Percentiles rank a stretch among this genome's conserved stretches.
These are phyloP conservation scores for Anisodus tanguticus DNA, from an alignment of 257 asterid genomes.

Conservation along the genomic window DNA sequence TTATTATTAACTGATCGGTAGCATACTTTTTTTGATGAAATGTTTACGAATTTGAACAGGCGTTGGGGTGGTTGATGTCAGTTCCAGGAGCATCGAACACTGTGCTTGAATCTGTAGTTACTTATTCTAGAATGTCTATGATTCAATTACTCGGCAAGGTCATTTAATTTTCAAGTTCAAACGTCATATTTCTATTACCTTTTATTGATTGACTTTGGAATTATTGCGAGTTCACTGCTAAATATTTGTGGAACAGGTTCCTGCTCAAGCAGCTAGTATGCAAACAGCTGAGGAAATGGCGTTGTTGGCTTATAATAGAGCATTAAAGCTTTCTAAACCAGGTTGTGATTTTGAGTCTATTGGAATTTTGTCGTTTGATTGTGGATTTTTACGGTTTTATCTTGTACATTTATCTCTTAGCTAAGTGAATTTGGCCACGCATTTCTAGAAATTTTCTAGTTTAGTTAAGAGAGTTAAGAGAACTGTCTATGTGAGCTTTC, in stretches of 20 bases:
- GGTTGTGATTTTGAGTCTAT: slow-evolving; percentile 39
- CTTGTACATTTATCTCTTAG: background rate
- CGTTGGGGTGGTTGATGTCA: slow-evolving; percentile 91
- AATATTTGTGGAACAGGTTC: slow-evolving; percentile 50
- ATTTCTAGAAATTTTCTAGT: slow-evolving; percentile 3
- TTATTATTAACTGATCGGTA: background rate
- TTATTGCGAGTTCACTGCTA: background rate
- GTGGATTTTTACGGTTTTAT: background rate
- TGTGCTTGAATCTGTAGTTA: slow-evolving; percentile 73
- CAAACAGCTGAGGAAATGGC: slow-evolving; percentile 92
- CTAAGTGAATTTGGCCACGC: background rate
- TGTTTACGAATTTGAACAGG: slow-evolving; percentile 51
- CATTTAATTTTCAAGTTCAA: background rate
- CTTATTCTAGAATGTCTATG: slow-evolving; percentile 89
- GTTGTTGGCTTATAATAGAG: slow-evolving; percentile 85
- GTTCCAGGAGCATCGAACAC: slow-evolving; percentile 93
- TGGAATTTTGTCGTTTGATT: background rate
- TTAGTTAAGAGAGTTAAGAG: background rate
- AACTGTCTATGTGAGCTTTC: background rate
- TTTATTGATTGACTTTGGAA: background rate
- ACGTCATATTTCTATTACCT: background rate
- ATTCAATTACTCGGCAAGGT: slow-evolving; percentile 91
- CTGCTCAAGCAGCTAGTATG: slow-evolving; percentile 62
- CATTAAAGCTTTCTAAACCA: slow-evolving; percentile 80
- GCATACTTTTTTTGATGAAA: slow-evolving; percentile 40